Percentiles rank a stretch among this genome's conserved stretches.
Evolutionary conservation across 2,329 filamentous ascomycete genomes (phyloP).

Genomic region (Rugonectria rugulosa): DNA sequence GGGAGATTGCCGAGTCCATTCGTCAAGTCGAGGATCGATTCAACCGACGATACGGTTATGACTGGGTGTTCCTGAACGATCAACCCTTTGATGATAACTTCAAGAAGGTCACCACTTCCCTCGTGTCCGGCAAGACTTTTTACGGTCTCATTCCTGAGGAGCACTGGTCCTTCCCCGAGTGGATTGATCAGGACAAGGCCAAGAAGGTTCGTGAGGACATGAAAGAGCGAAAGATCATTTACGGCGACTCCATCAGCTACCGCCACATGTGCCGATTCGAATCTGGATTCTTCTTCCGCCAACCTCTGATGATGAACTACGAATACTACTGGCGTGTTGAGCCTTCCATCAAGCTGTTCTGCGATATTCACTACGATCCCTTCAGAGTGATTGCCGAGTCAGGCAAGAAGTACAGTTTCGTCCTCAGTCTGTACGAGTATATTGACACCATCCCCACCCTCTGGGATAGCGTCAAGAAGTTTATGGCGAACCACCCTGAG

Average conservation of each 20-base stretch:
- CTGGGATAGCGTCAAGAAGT: constrained; percentile 95
- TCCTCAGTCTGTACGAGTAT: constrained; percentile 95
- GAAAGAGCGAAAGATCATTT: constrained; percentile 94
- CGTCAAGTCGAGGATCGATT: constrained; percentile 97
- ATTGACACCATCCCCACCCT: constrained; percentile 94
- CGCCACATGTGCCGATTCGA: constrained; percentile 99
- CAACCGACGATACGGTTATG: constrained; percentile 95
- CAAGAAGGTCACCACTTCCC: constrained; percentile 86
- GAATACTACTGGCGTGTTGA: constrained; percentile 99
- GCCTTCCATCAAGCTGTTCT: constrained; percentile 95
- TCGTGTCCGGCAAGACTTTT: constrained; percentile 91
- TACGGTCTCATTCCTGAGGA: constrained; percentile 90
- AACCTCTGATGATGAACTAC: constrained; percentile 91
- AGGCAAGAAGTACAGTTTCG: constrained; percentile 98
- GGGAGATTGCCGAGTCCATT: constrained; percentile 97
- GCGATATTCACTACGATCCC: constrained; percentile 93
- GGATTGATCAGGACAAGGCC: constrained; percentile 95
- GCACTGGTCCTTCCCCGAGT: constrained; percentile 97
- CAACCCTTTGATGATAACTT: constrained; percentile 92
- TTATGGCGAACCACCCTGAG: constrained; percentile 89
- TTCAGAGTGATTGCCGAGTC: constrained; percentile 97
- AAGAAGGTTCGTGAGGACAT: constrained; percentile 92
- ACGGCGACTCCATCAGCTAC: constrained; percentile 96
- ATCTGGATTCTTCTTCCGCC: constrained; percentile 98
- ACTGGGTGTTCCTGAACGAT: constrained; percentile 99